Evolutionary conservation across 2,329 filamentous ascomycete species (phyloP), one percentile per base, ranked within the genome.

Genomic region (Corynespora cassiicola): DNA sequence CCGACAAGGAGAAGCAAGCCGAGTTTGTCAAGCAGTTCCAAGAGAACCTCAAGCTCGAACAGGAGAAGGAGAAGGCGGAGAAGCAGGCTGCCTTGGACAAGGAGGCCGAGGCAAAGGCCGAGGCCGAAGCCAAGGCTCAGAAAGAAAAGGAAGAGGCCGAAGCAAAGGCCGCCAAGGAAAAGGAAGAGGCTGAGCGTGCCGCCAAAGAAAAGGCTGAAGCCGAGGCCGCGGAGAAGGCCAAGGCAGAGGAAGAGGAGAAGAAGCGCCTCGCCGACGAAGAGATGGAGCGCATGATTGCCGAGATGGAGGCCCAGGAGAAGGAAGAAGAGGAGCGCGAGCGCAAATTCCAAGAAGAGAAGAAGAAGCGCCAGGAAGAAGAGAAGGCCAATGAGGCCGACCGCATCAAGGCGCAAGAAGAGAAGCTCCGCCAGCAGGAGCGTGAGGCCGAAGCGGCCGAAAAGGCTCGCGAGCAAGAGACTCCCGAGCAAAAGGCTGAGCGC

Each of bases 1-100:
- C 86, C 2, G 81, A 82, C 10, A 69, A 92, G 65, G 87, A 96
- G 71, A 89, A 89, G 48, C 73, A 75, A 55, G 65, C 63, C 17
- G 72, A 73, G 9, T 77, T 78, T 48, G 86, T 87, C 68, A 84
- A 87, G 65, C 86, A 89, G 64, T 85, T 95, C 62, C 80, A 78
- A 63, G 63, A 69, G 44, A 65, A 73, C 29, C 57, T 75, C 16
- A 69, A 72, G 31, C 64, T 66, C 16, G 61, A 60, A 28, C 68
- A 73, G 52, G 75, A 74, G 58, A 76, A 79, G 52, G 72, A 75
- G 43, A 82, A 85, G 62, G 80, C 81, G 35, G 82, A 83, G 38
- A 76, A 76, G 53, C 75, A 80, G 39, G 75, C 76, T 2, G 63
- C 66, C 40, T 65, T 71, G 20, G 66, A 72, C 36, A 67, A 70